Evolutionary conservation across 116 monocot species (phyloP), one percentile per base, ranked within the genome.

Genomic region (Posidonia oceanica): DNA sequence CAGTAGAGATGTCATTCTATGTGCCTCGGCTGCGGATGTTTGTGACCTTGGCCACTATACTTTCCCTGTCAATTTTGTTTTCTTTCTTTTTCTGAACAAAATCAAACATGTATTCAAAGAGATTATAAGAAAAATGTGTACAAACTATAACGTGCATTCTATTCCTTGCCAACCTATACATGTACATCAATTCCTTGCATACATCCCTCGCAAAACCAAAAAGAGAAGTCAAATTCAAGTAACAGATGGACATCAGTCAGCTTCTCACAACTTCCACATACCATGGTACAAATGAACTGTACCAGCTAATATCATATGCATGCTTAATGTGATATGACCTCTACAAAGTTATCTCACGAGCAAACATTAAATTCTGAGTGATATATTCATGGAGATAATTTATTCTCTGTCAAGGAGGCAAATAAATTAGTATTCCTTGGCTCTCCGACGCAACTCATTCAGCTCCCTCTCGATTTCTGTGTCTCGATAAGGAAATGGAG

Each of bases 401-500:
- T 5, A 40, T n/a, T 41, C 64, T 64, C 40, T 36, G 4, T 13
- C 15, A 64, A 39, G 36, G 11, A 14, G 15, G 23, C 39, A 64
- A n/a, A 39, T 39, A n/a, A 72, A 22, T 73, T 82, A 94, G 21
- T 77, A 85, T 3, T 92, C 97, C 56, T 80, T 92, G 36, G 87
- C 71, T 76, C 77, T 86, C 64, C 82, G 89, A n/a, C 97, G 63
- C 38, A 97, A 73, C 67, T 97, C 92, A 63, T 97, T 91, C 12
- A 97, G 85, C 76, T 98, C 93, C 6, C 67, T 83, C 67, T 98
- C 98, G 23, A 98, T 82, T 66, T 90, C 98, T 0, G 59, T 8
- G 72, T 93, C 98, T 64, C 66, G 77, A 52, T 85, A 85, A 54
- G 83, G 75, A 72, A 74, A 82, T 41, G 83, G n/a, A 18, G 77